Evolutionary conservation across 2,329 filamentous ascomycete genomes (phyloP).

Genomic region (Pseudogymnoascus sp.): DNA sequence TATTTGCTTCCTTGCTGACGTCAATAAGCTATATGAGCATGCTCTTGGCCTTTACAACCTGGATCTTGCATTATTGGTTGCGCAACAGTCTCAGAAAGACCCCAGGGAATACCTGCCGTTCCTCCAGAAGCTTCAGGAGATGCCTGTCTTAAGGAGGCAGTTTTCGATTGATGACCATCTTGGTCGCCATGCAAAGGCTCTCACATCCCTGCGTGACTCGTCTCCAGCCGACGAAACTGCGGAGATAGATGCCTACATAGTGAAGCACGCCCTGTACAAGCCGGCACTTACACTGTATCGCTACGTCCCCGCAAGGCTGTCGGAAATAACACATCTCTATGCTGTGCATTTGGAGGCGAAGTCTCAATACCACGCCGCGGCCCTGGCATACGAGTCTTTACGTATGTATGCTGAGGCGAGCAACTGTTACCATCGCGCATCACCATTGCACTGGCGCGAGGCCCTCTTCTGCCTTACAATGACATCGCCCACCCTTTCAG

Average conservation of each 20-base stretch:
- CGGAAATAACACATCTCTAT: slow-evolving; percentile 66
- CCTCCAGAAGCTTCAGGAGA: slow-evolving; percentile 74
- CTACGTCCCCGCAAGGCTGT: slow-evolving; percentile 63
- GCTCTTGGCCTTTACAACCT: slow-evolving; percentile 87
- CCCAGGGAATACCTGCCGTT: slow-evolving; percentile 94
- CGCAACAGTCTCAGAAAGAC: slow-evolving; percentile 92
- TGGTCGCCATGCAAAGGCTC: slow-evolving; percentile 65
- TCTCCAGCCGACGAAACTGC: slow-evolving; percentile 52
- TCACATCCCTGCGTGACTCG: slow-evolving; percentile 66
- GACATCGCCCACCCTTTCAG: slow-evolving; percentile 47
- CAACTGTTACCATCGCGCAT: slow-evolving; percentile 73
- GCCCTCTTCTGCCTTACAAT: slow-evolving; percentile 72
- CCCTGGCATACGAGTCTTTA: slow-evolving; percentile 84
- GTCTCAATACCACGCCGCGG: slow-evolving; percentile 78
- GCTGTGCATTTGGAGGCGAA: slow-evolving; percentile 67
- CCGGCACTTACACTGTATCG: slow-evolving; percentile 73
- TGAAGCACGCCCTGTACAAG: slow-evolving; percentile 72
- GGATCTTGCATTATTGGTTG: slow-evolving; percentile 80
- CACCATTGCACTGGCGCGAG: slow-evolving; percentile 76
- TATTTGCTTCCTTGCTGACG: slow-evolving; percentile 93
- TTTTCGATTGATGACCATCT: slow-evolving; percentile 89
- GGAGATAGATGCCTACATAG: slow-evolving; percentile 69
- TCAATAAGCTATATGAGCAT: slow-evolving; percentile 84
- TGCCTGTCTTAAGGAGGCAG: slow-evolving; percentile 61
- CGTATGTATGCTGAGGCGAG: slow-evolving; percentile 66